Evolutionary conservation across 352 stramenopile species (phyloP), one percentile per base, ranked within the genome.

Genomic region (Halophytophthora polymorphica): DNA sequence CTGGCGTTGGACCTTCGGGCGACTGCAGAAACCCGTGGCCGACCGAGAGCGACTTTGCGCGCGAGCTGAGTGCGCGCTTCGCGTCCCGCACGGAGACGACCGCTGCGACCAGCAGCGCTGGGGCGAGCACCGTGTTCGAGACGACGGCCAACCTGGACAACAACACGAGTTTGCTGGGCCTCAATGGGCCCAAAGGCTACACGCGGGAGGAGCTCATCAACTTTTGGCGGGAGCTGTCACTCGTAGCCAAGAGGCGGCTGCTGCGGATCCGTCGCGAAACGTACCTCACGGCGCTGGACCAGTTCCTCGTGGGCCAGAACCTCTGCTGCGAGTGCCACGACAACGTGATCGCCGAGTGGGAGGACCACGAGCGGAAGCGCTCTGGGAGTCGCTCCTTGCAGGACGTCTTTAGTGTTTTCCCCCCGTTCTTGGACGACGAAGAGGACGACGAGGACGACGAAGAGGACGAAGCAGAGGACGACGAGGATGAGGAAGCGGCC

Each of bases 251-350:
- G 61, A 64, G 77, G 33, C 55, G 73, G 44, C 50, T 90, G 58
- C 65, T 90, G 51, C 75, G 80, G 18, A 90, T 90, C 59, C 77
- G 78, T 19, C 75, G 80, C 14, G 76, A 88, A 45, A 68, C 79
- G 23, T 90, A 86, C 47, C 51, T 90, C 40, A 74, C 71, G 22
- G 75, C 77, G 36, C 50, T 90, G 41, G 75, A 90, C 51, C 69
- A 86, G 60, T 90, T 86, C 51, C 64, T 90, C n/a, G 72, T 90
- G 57, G 62, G 68, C 13, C 75, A 86, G 48, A 87, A 90, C 40
- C 58, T 90, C 36, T 90, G 80, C 67, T 90, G 77, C 55, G 80
- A 90, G 62, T 90, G 80, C 50, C 80, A 90, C 58, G 80, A 90
- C 69, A 90, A 90, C 39, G 77, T 90, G 29, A 76, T 90, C 28